Evolutionary conservation across 768 basidiomycete species (phyloP), one percentile per base, ranked within the genome.

Genomic region (Clavulina sp.): DNA sequence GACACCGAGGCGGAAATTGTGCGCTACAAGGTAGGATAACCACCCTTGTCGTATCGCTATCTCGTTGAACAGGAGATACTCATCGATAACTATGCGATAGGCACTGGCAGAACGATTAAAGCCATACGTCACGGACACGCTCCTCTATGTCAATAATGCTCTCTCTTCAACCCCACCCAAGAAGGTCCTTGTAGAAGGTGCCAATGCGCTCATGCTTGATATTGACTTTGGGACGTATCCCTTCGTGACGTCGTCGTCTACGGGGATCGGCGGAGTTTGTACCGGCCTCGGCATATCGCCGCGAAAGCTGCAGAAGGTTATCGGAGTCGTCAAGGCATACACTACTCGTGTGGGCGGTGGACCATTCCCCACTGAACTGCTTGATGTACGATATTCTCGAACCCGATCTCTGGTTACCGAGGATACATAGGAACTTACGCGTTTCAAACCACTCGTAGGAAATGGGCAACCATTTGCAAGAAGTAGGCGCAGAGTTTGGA

Each of bases 291-390:
- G 91, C 49, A 81, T 99, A 47, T 93, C 95, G 2, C 91, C 95
- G 4, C 81, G 81, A 67, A 67, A 75, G 57, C 80, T 99, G 56
- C 85, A 84, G n/a, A 76, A 78, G 46, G 72, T 80, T 24, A 82
- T 92, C 58, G 95, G 95, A 43, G 95, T 99, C 54, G 72, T 96
- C 62, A 99, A 97, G 66, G 95, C 95, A 0, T 99, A 99, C 65
- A 97, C 95, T 18, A 97, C 95, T 1, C 77, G 95, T 26, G 95
- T 99, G 23, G 95, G 95, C n/a, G 87, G 89, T 34, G 95, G 95
- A 0, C 95, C 95, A 3, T 97, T 99, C 74, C 91, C 95, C 5
- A 88, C 86, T 0, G 95, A 99, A 65, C 86, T 89, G 63, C 74
- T 95, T 52, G 83, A 91, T 65, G 84, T 87, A 48, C 52, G 79